These are phyloP conservation scores for Neonectria magnoliae DNA, from an alignment of 2,329 filamentous ascomycete species.

Conservation along the genomic window DNA sequence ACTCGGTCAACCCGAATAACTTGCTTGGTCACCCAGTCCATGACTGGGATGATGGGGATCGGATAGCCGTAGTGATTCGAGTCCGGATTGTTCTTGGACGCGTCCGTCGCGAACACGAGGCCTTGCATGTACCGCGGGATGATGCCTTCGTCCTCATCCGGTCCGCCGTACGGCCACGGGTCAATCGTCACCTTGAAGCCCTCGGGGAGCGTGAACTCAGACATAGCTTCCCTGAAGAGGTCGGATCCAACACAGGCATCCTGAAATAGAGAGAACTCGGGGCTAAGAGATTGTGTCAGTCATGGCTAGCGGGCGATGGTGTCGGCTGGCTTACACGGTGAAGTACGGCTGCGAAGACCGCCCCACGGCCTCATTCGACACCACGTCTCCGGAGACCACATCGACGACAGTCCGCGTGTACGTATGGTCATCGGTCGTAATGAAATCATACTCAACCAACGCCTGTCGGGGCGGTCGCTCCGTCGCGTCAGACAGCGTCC, in stretches of 20 bases:
- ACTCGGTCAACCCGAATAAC: slow-evolving; percentile 68
- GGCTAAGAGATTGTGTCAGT: slow-evolving; percentile 32
- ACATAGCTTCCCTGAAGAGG: slow-evolving; percentile 58
- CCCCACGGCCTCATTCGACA: slow-evolving; percentile 38
- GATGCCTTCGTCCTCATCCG: slow-evolving; percentile 46
- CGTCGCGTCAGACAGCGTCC: slow-evolving; percentile 53
- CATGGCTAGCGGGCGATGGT: not conserved
- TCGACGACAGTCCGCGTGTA: slow-evolving; percentile 54
- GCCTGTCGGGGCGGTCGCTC: slow-evolving; percentile 58
- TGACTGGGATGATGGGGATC: slow-evolving; percentile 67
- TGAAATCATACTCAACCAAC: slow-evolving; percentile 57
- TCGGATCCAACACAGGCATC: slow-evolving; percentile 54
- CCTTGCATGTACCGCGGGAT: slow-evolving; percentile 57
- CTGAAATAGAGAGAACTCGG: slow-evolving; percentile 54
- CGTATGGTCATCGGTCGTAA: slow-evolving; percentile 45
- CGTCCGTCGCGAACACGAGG: slow-evolving; percentile 59
- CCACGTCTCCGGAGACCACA: slow-evolving; percentile 45
- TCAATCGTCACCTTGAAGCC: slow-evolving; percentile 57
- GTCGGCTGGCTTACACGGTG: slow-evolving; percentile 37
- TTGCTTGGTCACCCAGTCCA: slow-evolving; percentile 65
- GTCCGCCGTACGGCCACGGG: slow-evolving; percentile 74
- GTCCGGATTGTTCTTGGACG: slow-evolving; percentile 57
- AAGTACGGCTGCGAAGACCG: slow-evolving; percentile 51
- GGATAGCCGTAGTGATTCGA: slow-evolving; percentile 72
- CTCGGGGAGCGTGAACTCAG: slow-evolving; percentile 58